Evolutionary conservation across 2,329 filamentous ascomycete species (phyloP).

Genomic region (Hypoxylon sp.): DNA sequence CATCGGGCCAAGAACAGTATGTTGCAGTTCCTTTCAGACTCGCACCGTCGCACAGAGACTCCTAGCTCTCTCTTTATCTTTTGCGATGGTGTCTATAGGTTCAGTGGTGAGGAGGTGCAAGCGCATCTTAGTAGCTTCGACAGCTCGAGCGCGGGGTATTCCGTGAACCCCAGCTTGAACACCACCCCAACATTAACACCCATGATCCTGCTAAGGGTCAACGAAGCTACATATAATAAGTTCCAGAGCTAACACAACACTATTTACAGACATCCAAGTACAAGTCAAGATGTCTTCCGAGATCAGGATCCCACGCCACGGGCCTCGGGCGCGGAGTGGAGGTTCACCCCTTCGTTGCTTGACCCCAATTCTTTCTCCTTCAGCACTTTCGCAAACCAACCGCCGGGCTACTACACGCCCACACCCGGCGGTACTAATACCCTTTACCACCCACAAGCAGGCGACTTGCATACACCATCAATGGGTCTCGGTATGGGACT

Average conservation of each 20-base stretch:
- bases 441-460: slow-evolving; percentile 84
- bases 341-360: slow-evolving; percentile 89
- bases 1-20: slow-evolving; percentile 50
- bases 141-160: slow-evolving; percentile 47
- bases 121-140: slow-evolving; percentile 35
- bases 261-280: slow-evolving; percentile 64
- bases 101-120: slow-evolving; percentile 47
- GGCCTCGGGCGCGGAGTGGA: slow-evolving; percentile 83
- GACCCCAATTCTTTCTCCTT: slow-evolving; percentile 89
- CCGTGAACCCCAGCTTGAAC: slow-evolving; percentile 33
- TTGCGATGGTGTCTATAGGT: slow-evolving; percentile 22
- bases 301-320: slow-evolving; percentile 88
- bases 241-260: slow-evolving; percentile 35
- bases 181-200: slow-evolving; percentile 22
- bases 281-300: slow-evolving; percentile 62
- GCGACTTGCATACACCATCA: slow-evolving; percentile 87
- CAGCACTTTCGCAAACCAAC: slow-evolving; percentile 81
- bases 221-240: slow-evolving; percentile 10
- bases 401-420: slow-evolving; percentile 87
- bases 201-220: slow-evolving; percentile 17
- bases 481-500: slow-evolving; percentile 81
- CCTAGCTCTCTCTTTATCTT: slow-evolving; percentile 14
- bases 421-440: slow-evolving; percentile 85
- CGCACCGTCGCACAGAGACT: slow-evolving; percentile 3
- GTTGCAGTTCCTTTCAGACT: slow-evolving; percentile 36